Evolutionary conservation across 2,329 filamentous ascomycete species (phyloP), one percentile per base, ranked within the genome.

Genomic region (Botrytis sinoallii): DNA sequence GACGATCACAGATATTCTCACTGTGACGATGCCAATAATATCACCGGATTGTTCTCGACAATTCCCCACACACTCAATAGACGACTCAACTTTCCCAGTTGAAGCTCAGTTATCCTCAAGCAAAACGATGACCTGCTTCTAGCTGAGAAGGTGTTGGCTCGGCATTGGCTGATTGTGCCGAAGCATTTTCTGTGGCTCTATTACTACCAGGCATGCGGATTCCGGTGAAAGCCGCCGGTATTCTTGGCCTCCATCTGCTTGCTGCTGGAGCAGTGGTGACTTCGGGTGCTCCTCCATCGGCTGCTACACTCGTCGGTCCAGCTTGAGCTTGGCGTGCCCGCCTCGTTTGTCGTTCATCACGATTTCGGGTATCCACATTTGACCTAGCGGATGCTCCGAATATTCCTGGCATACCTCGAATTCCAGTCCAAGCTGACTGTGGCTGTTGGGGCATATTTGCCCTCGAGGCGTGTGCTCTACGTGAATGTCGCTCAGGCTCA

Each of bases 101-200:
- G n/a, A 57, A 57, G n/a, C 52, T 25, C 12, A 35, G 1, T 44
- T 68, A 57, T 29, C 35, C 48, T 48, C 55, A 57, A 29, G 66
- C 48, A 44, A 9, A 32, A 57, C 48, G 48, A 32, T 44, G 66
- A 25, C 78, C 80, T 71, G 80, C 78, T 70, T 82, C 81, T 40
- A 82, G 78, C 69, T 81, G 80, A n/a, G 80, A 80, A 68, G 80
- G 80, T n/a, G 81, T 77, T 22, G 77, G 74, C 42, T 77, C 65
- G n/a, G 75, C 52, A 14, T 57, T 65, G 29, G 67, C 40, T 40
- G 73, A 18, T 38, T 72, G 73, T 25, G 55, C 66, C 20, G 75
- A 60, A 63, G 73, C 61, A 46, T 65, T 42, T 57, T 60, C 74
- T 46, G 75, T 59, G 68, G 71, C 63, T 60, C 76, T 74, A 40